A percentile compares a stretch with the other conserved stretches of the same genome.
These are phyloP conservation scores for Paramecium pentaurelia DNA, from an alignment of 73 alveolate species.

Conservation along the genomic window DNA sequence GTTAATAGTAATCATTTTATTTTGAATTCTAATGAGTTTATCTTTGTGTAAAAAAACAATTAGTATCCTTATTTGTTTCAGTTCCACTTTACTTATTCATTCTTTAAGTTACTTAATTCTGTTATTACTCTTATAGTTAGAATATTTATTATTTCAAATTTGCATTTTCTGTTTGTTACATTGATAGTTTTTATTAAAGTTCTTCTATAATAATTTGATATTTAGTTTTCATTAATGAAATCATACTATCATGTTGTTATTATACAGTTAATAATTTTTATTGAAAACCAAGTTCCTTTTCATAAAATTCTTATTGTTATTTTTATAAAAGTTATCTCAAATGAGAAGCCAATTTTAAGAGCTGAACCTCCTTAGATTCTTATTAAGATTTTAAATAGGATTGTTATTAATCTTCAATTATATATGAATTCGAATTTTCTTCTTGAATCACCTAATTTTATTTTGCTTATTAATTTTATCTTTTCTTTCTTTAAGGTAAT, in stretches of 20 bases:
- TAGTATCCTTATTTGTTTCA: not conserved
- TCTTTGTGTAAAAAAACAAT: not conserved
- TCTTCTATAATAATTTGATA: conserved; percentile 10
- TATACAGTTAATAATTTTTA: not conserved
- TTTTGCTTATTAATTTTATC: not conserved
- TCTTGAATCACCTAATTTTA: not conserved
- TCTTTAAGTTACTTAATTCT: not conserved
- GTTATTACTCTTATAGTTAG: not conserved
- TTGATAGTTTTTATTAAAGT: not conserved
- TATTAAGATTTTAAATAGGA: not conserved
- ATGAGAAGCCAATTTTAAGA: not conserved
- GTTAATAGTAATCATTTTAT: not conserved
- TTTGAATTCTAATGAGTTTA: not conserved
- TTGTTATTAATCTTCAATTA: not conserved
- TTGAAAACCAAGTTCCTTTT: conserved; percentile 5
- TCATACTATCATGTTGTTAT: conserved; percentile 14
- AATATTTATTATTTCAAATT: not conserved
- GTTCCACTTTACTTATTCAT: not conserved
- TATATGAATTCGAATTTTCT: not conserved
- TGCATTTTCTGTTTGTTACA: not conserved
- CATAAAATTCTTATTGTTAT: conserved; percentile 13
- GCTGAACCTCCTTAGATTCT: not conserved
- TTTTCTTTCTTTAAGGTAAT: not conserved
- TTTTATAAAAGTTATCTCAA: not conserved
- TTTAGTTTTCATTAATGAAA: not conserved